These are phyloP conservation scores for Phenoliferia sp. DNA, from an alignment of 1,284 basidiomycete species.

Conservation along the genomic window DNA sequence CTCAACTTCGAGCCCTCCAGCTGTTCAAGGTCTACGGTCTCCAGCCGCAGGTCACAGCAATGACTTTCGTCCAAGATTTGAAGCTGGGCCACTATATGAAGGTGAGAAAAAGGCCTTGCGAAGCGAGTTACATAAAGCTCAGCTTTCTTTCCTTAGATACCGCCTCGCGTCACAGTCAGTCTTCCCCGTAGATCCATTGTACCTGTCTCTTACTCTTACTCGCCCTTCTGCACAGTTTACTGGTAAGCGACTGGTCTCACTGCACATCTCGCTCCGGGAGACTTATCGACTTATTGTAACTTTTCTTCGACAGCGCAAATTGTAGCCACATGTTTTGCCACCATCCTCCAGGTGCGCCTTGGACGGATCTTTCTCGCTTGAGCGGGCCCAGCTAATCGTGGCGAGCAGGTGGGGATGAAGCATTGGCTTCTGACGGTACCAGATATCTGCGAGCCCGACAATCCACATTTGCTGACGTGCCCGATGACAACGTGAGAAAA, in stretches of 20 bases:
- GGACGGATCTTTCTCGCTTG: no score
- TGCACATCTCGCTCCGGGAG: conserved; percentile 65
- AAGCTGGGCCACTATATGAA: conserved; percentile 98
- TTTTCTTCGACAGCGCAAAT: conserved; percentile 58
- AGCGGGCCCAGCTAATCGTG: no score
- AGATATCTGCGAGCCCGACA: conserved; percentile 66
- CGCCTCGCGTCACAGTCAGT: conserved; percentile 79
- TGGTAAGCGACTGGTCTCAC: conserved; percentile 73
- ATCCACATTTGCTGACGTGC: conserved; percentile 71
- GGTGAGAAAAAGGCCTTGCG: conserved; percentile 51
- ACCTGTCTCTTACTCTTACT: no score
- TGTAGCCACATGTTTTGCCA: conserved; percentile 62
- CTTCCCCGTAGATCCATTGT: no score
- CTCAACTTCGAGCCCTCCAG: conserved; percentile 42
- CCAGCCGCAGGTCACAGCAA: conserved; percentile 27
- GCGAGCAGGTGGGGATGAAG: conserved; percentile 84
- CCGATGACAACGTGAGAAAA: conserved; percentile 77
- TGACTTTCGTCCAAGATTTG: conserved; percentile 81
- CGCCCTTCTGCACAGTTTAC: no score
- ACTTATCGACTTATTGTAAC: no score
- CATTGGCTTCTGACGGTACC: conserved; percentile 66
- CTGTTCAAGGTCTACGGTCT: conserved; percentile 77
- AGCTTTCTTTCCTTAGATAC: conserved; percentile 37
- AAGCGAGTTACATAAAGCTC: not conserved
- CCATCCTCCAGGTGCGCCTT: no score